Evolutionary conservation across 768 basidiomycete genomes (phyloP), one percentile per base, ranked within the genome.

Genomic region (Xerocomus spinulosus): DNA sequence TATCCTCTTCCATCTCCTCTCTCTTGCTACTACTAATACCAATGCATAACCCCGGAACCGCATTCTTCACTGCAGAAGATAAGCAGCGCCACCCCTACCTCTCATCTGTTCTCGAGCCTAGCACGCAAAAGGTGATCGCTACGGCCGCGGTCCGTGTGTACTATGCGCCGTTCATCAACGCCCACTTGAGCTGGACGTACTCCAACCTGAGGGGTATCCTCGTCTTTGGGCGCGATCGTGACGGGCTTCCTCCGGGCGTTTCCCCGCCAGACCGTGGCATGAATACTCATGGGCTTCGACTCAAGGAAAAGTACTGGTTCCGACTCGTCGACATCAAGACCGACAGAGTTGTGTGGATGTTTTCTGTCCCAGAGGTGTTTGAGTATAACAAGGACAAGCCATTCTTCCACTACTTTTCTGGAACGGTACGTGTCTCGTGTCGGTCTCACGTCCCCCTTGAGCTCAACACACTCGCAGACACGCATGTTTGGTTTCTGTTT

Each of bases 371-470:
- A 1, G 68, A 70, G 37, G 68, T 70, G 39, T 77, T 85, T 57
- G 76, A 82, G 44, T 97, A 94, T 64, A 77, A 79, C 56, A 76
- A 85, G 55, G 92, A 96, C 66, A 80, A 86, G 48, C 87, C 91
- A 3, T 95, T 95, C 72, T 96, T 96, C 69, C 92, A 97, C 66
- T 77, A 83, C 32, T 94, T 95, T 68, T 80, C 83, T 38, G 89
- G 88, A 34, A 80, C 85, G 70, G 93, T 94, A 60, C 62, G 88
- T 73, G 15, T 14, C 24, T 17, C 15, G 5, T 24, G 8, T 18
- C 1, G 13, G 8, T 14, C 37, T 38, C 20, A n/a, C 17, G 17
- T 23, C 36, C 36, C 35, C 21, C 21, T 13, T 20, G 6, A 20
- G 12, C 21, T 5, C 21, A 37, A 14, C 38, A 3, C 24, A 39